Conservation (phyloP, 2,329 filamentous ascomycete genomes). For the Sarocladium strictum region DNA sequence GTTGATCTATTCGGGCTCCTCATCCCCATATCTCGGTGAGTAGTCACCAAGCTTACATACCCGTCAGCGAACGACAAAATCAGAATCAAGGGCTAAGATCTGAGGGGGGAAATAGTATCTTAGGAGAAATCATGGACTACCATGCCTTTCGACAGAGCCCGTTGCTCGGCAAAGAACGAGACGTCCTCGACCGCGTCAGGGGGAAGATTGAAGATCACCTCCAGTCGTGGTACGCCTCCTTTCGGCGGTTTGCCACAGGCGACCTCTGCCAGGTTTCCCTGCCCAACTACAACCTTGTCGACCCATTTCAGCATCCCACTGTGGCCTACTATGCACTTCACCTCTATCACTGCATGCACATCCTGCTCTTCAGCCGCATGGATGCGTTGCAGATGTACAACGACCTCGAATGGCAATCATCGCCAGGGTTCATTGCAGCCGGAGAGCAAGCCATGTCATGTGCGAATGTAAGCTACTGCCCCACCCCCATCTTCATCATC, state of each 20-base stretch:
- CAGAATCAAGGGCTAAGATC: no score
- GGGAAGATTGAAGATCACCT: neutral
- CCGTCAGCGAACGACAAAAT: no score
- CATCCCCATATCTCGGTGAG: neutral
- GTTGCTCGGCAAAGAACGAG: neutral
- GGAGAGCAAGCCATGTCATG: conserved; percentile 1
- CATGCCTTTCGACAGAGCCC: neutral
- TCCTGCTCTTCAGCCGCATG: neutral
- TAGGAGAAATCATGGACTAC: neutral
- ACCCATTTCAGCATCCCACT: neutral
- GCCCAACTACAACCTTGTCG: neutral
- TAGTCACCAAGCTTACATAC: no score
- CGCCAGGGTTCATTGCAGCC: neutral
- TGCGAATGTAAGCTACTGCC: neutral
- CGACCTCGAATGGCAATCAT: conserved; percentile 2
- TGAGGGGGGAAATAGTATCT: neutral
- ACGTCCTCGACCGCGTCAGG: neutral
- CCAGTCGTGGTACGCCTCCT: neutral
- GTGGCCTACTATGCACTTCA: neutral
- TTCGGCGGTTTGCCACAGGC: neutral
- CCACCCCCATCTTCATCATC: neutral
- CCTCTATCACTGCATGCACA: neutral
- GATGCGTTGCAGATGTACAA: conserved; percentile 1
- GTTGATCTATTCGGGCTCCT: neutral
- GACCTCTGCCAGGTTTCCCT: neutral